Evolutionary conservation across 768 basidiomycete genomes (phyloP).

Genomic region (Russula ochroleuca): DNA sequence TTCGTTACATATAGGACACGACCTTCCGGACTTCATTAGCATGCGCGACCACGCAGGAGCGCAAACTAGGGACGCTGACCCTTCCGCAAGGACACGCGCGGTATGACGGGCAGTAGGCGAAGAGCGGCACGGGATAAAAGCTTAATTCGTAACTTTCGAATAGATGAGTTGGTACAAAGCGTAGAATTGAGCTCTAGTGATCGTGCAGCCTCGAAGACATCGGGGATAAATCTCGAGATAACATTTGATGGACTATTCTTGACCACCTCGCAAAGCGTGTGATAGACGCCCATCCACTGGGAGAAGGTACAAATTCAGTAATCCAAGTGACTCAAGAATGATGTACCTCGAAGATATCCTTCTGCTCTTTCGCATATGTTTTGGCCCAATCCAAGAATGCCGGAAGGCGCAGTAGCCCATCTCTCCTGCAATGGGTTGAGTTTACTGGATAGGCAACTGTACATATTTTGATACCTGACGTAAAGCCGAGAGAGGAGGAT

Average conservation of each 20-base stretch:
- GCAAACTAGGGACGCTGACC: slow-evolving; percentile 35
- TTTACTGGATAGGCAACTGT: slow-evolving; percentile 10
- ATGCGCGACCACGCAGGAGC: neutral
- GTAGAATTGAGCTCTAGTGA: slow-evolving; percentile 40
- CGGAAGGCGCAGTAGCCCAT: slow-evolving; percentile 34
- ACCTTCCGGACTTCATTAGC: slow-evolving; percentile 12
- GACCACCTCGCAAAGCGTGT: slow-evolving; percentile 64
- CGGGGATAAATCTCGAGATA: slow-evolving; percentile 42
- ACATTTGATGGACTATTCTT: slow-evolving; percentile 59
- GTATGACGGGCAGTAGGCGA: slow-evolving; percentile 52
- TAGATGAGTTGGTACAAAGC: slow-evolving; percentile 54
- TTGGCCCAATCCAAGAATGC: slow-evolving; percentile 21
- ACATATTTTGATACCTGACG: slow-evolving; percentile 50
- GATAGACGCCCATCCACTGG: slow-evolving; percentile 65
- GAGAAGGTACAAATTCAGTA: slow-evolving; percentile 6
- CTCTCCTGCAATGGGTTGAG: slow-evolving; percentile 45
- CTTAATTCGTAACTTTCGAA: slow-evolving; percentile 68
- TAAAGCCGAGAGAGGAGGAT: slow-evolving; percentile 78
- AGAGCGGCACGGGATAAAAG: slow-evolving; percentile 60
- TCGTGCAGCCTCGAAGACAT: slow-evolving; percentile 45
- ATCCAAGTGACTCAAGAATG: neutral
- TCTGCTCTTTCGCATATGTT: neutral
- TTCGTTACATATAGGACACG: slow-evolving; percentile 6
- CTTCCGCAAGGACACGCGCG: slow-evolving; percentile 38
- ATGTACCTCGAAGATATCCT: slow-evolving; percentile 24